Evolutionary conservation across 805 yeast species (phyloP).

Genomic region (Tetrapisispora pingtungensis): DNA sequence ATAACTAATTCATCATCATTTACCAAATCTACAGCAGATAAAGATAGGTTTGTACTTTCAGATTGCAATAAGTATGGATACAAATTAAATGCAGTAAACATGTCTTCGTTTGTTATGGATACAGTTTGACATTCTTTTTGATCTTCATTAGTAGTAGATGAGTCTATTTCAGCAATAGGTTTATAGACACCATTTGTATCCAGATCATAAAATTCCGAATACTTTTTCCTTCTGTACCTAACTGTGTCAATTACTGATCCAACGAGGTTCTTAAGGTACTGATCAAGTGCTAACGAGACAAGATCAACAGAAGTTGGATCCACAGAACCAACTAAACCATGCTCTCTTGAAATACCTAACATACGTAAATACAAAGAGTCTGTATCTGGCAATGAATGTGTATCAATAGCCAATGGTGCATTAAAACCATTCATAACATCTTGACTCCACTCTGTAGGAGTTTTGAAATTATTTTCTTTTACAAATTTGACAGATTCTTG

Average conservation of each 20-base stretch:
- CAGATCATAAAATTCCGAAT: constrained; percentile 29
- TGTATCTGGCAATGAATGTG: constrained; percentile 72
- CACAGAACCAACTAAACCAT: constrained; percentile 78
- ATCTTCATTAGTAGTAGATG: not conserved
- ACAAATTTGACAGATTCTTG: constrained; percentile 27
- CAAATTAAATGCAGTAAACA: constrained; percentile 52
- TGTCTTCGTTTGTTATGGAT: constrained; percentile 52
- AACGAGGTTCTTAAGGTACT: constrained; percentile 62
- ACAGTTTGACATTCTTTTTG: constrained; percentile 6
- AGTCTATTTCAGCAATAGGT: constrained; percentile 7
- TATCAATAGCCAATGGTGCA: constrained; percentile 68
- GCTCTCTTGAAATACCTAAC: constrained; percentile 77
- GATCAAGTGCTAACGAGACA: constrained; percentile 69
- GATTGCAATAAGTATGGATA: constrained; percentile 63
- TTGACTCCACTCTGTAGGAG: constrained; percentile 76
- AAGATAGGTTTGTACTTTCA: constrained; percentile 42
- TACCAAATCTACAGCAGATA: constrained; percentile 39
- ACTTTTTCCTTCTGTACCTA: constrained; percentile 45
- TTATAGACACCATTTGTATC: constrained; percentile 25
- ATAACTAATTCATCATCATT: constrained; percentile 43
- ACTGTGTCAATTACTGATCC: constrained; percentile 69
- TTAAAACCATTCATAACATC: constrained; percentile 81
- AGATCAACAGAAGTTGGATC: constrained; percentile 71
- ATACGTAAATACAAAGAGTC: constrained; percentile 59
- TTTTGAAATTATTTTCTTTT: constrained; percentile 25